Base-by-base conservation (phyloP, 306 rosid species). In the Citrullus amarus region DNA sequence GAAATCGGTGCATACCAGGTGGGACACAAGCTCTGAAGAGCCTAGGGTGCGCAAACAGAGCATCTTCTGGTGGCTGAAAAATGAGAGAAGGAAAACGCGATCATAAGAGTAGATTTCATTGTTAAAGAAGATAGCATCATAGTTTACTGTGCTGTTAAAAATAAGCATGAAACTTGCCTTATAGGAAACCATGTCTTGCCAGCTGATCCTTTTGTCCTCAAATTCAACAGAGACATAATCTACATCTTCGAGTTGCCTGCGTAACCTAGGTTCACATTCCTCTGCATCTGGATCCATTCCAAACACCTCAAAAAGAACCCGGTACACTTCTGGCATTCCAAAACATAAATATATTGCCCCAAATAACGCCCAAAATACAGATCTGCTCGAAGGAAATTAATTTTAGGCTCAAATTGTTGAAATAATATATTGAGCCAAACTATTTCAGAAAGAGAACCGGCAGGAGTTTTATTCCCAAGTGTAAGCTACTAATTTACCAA, bases 1-100 rank as follows among this genome's bases (percentile, higher is more conserved):
- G 89, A 81, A 91, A 96, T 75, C 93, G 89, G 75, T 96, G 99
- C 98, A 92, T 96, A 41, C 97, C 97, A 8, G 99, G 97, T 54
- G 98, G 97, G 70, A 92, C 98, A 77, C 97, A 96, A 46, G 98
- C 99, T 87, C 97, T 88, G 77, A 91, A 96, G 83, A 96, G 90
- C 88, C 97, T 87, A 28, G 99, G 98, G 48, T 96, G 98, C 28
- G 88, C 91, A 87, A 96, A 92, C 38, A 96, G 88, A 67, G 99
- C 96, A 90, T 96, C 99, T 90, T 93, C 91, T 79, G 97, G 98
- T 81, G 97, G 93, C 98, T 96, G 91, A 9, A 58, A 38, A 77
- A 53, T 11, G 57, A 77, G 71, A 44, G 22, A 55, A 14, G 6
- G 54, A 41, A 8, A 38, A 41, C 15, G 58, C 17, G 43, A 43